These are phyloP conservation scores for Penicillium concentricum DNA, from an alignment of 2,329 filamentous ascomycete species.

Conservation along the genomic window DNA sequence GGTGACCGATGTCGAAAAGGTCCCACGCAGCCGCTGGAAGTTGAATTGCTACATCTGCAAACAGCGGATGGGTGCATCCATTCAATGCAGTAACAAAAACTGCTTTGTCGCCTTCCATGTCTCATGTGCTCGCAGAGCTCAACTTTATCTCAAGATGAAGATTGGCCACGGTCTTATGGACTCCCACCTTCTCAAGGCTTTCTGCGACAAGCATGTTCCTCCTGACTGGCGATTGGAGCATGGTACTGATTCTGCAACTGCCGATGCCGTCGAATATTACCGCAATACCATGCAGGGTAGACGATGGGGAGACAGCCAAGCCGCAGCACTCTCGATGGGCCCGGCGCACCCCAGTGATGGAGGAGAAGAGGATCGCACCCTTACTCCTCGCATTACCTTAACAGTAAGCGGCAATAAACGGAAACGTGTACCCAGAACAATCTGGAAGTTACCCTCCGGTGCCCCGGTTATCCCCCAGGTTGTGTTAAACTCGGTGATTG, in stretches of 20 bases:
- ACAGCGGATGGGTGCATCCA: constrained; percentile 96
- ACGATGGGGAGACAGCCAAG: constrained; percentile 89
- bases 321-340: constrained; percentile 76
- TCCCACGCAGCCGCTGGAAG: constrained; percentile 92
- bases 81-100: constrained; percentile 96
- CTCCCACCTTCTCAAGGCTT: constrained; percentile 82
- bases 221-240: constrained; percentile 85
- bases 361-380: constrained; percentile 39
- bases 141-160: constrained; percentile 95
- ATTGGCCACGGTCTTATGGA: constrained; percentile 81
- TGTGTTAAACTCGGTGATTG: constrained; percentile 82
- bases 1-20: constrained; percentile 96
- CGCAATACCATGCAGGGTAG: constrained; percentile 83
- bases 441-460: constrained; percentile 91
- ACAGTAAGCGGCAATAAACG: constrained; percentile 59
- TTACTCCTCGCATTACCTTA: constrained; percentile 52
- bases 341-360: constrained; percentile 59
- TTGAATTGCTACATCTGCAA: constrained; percentile 94
- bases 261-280: constrained; percentile 84
- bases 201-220: constrained; percentile 93
- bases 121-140: constrained; percentile 85
- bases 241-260: constrained; percentile 74
- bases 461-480: constrained; percentile 90
- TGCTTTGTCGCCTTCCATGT: constrained; percentile 98
- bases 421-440: constrained; percentile 62